Conservation (phyloP, 768 basidiomycete genomes). For the Tephrocybe sp. region DNA sequence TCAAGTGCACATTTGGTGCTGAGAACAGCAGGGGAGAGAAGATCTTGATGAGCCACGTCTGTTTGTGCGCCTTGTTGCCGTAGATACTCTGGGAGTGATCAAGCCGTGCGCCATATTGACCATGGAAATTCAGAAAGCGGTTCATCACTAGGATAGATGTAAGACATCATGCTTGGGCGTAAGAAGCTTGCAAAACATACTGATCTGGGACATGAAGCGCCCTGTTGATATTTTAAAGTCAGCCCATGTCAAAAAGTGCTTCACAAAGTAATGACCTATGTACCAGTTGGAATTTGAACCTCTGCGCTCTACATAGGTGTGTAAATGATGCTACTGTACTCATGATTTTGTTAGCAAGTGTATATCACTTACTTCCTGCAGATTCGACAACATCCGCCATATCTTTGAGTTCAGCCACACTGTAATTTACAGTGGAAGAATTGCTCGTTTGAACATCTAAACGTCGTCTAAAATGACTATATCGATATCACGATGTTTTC, state of each 20-base stretch:
- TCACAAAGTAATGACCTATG: neutral
- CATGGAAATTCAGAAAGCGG: constrained; percentile 40
- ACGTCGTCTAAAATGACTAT: neutral
- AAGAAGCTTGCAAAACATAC: constrained; percentile 1
- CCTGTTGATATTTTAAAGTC: constrained; percentile 1
- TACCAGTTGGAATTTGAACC: constrained; percentile 5
- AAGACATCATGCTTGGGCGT: neutral
- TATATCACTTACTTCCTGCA: neutral
- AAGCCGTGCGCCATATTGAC: constrained; percentile 42
- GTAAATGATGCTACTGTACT: neutral
- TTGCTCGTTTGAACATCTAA: constrained; percentile 9
- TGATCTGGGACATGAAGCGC: constrained; percentile 13
- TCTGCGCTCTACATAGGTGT: neutral
- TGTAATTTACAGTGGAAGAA: constrained; percentile 1
- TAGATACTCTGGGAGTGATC: constrained; percentile 30
- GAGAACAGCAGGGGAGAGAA: constrained; percentile 43
- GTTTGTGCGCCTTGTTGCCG: constrained; percentile 15
- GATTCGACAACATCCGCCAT: constrained; percentile 10
- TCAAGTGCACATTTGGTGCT: constrained; percentile 40
- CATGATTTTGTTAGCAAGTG: no score
- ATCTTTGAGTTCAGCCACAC: constrained; percentile 3
- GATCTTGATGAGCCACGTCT: constrained; percentile 31
- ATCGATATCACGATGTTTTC: neutral
- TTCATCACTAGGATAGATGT: constrained; percentile 7
- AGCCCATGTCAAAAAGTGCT: neutral